Base-by-base conservation (phyloP, 305 asterid species). In the Andrographis paniculata region DNA sequence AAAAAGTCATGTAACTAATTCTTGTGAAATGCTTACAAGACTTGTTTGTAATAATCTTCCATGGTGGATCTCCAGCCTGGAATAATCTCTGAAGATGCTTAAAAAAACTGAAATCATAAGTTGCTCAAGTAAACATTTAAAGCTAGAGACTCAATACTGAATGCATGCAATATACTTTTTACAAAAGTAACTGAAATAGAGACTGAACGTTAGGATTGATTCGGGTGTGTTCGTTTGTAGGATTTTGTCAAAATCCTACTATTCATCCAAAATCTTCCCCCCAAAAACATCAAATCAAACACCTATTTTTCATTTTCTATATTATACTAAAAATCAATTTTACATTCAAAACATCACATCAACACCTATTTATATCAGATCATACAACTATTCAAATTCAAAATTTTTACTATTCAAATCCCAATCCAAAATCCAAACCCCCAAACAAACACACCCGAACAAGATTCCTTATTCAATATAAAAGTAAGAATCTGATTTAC, bases 1-100 rank as follows among this genome's bases (percentile, higher is more conserved):
- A 40, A 35, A 35, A 35, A 16, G 12, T 35, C 9, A 35, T 4
- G 17, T 33, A 7, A 10, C 39, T 40, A 17, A 35, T 13, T 15
- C 50, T 50, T 22, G 18, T 40, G 15, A 17, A 52, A 58, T 30
- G 66, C 88, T 73, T 60, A 76, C 84, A 61, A 24, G 44, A 76
- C 69, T 22, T 50, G 36, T 62, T 28, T 55, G 27, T 79, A 57
- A 70, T 73, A 79, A 12, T 68, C 64, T 55, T 79, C 84, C 77
- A 76, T 63, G 23, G 67, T 68, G 18, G 71, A 63, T 62, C 69
- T 71, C 79, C 84, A 79, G 45, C 52, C 16, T 23, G 88, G 77
- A 59, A 79, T 66, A 47, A 44, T 12, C 50, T 60, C 84, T 79
- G 71, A 27, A 44, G 55, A 27, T 33, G 17, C 36, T 40, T 16